Evolutionary conservation across 2,329 filamentous ascomycete species (phyloP).

Genomic region (Cladosporium oxysporum): DNA sequence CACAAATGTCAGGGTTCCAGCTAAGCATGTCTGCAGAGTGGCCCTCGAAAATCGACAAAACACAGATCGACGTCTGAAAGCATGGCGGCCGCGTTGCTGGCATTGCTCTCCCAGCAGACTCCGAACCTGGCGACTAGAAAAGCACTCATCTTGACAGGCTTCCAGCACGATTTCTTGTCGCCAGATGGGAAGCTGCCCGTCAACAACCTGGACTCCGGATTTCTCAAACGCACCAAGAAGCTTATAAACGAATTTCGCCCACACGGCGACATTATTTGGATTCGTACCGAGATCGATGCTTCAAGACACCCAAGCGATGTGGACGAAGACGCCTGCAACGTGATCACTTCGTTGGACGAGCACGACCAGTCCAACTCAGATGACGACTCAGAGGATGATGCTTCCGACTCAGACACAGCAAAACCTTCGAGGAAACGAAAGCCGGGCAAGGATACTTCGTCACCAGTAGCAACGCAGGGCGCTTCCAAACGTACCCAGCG

Average conservation of each 20-base stretch:
- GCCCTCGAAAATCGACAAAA: background rate
- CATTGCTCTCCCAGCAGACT: constrained; percentile 41
- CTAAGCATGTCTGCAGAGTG: constrained; percentile 10
- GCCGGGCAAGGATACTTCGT: background rate
- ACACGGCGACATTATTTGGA: constrained; percentile 77
- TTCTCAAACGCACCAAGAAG: constrained; percentile 65
- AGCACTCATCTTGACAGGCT: constrained; percentile 79
- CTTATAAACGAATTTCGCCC: constrained; percentile 73
- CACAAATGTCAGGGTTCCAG: constrained; percentile 5
- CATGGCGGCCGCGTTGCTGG: constrained; percentile 8
- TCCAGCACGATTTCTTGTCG: constrained; percentile 86
- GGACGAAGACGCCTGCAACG: constrained; percentile 10
- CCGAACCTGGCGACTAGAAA: constrained; percentile 60
- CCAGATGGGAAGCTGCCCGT: constrained; percentile 68
- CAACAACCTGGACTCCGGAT: constrained; percentile 56
- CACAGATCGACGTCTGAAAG: background rate
- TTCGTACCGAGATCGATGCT: constrained; percentile 68
- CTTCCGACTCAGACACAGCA: constrained; percentile 6
- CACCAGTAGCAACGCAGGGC: background rate
- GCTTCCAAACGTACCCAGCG: constrained; percentile 3
- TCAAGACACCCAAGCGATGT: background rate
- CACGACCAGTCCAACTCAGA: background rate
- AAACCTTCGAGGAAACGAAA: constrained; percentile 17
- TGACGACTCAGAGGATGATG: constrained; percentile 8
- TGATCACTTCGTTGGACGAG: constrained; percentile 12